A percentile compares a stretch with the other conserved stretches of the same genome.
These are phyloP conservation scores for Colletotrichum neosansevieriae DNA, from an alignment of 2,329 filamentous ascomycete genomes.

Conservation along the genomic window DNA sequence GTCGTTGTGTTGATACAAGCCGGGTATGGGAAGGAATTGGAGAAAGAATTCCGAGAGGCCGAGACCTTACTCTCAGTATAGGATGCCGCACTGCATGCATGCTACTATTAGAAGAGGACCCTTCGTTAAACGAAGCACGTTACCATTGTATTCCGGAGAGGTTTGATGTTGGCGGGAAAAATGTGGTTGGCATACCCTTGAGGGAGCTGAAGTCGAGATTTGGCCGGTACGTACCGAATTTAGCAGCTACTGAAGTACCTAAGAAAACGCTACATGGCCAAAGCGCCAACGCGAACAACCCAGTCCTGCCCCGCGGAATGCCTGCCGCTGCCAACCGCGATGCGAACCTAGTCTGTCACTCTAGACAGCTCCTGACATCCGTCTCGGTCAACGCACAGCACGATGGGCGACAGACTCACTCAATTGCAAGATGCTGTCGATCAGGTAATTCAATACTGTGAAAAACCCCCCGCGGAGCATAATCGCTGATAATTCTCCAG, in stretches of 20 bases:
- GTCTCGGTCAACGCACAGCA: slow-evolving; percentile 31
- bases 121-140: too few relatives aligned
- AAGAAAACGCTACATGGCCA: too few relatives aligned
- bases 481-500: slow-evolving; percentile 52
- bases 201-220: too few relatives aligned
- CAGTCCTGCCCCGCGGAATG: slow-evolving; percentile 19
- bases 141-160: too few relatives aligned
- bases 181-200: too few relatives aligned
- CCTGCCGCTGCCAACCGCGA: not conserved
- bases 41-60: not conserved
- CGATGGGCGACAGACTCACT: slow-evolving; percentile 81
- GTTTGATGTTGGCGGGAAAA: not conserved
- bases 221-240: slow-evolving; percentile 19
- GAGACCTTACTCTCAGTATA: not conserved
- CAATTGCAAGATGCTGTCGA: slow-evolving; percentile 89
- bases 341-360: slow-evolving; percentile 9
- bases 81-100: slow-evolving; percentile 22
- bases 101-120: not conserved
- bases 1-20: slow-evolving; percentile 15
- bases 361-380: not conserved
- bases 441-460: slow-evolving; percentile 64
- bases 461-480: not conserved
- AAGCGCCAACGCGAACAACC: not conserved
- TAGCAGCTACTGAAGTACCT: not conserved
- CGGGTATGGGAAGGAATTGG: not conserved